These are phyloP conservation scores for Penicillium atrosanguineum DNA, from an alignment of 495 filamentous ascomycete species.

Conservation along the genomic window DNA sequence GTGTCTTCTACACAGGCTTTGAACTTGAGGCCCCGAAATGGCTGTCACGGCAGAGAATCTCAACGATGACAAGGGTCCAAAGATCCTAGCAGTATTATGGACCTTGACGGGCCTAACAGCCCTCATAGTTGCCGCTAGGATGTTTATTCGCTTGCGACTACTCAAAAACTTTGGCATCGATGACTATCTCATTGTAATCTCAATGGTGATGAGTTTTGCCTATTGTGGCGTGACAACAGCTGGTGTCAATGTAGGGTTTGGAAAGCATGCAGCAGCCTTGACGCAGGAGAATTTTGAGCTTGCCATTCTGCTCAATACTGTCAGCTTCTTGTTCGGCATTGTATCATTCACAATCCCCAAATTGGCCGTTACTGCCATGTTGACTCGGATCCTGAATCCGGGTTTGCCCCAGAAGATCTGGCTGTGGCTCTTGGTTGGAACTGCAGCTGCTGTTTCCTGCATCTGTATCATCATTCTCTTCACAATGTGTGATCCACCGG, in stretches of 20 bases:
- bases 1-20: not conserved
- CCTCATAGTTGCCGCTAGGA: conserved; percentile 35
- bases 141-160: conserved; percentile 46
- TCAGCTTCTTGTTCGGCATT: conserved; percentile 27
- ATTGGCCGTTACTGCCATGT: conserved; percentile 26
- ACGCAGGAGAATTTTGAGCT: conserved; percentile 8
- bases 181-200: conserved; percentile 48
- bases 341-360: conserved; percentile 29
- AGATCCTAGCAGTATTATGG: conserved; percentile 44
- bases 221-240: conserved; percentile 22
- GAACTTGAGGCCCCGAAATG: not conserved
- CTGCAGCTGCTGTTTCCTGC: conserved; percentile 10
- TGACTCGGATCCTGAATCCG: conserved; percentile 28
- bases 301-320: conserved; percentile 20
- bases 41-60: conserved; percentile 5
- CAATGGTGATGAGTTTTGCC: conserved; percentile 35
- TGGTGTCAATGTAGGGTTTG: conserved; percentile 17
- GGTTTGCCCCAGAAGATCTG: conserved; percentile 14
- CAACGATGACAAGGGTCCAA: conserved; percentile 34
- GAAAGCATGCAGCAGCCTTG: conserved; percentile 16
- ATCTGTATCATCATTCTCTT: conserved; percentile 27
- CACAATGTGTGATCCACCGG: conserved; percentile 23
- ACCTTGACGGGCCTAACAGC: conserved; percentile 31
- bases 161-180: conserved; percentile 46
- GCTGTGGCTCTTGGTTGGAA: conserved; percentile 17